Conservation (phyloP, 306 rosid species). For the Rosa multiflora region DNA sequence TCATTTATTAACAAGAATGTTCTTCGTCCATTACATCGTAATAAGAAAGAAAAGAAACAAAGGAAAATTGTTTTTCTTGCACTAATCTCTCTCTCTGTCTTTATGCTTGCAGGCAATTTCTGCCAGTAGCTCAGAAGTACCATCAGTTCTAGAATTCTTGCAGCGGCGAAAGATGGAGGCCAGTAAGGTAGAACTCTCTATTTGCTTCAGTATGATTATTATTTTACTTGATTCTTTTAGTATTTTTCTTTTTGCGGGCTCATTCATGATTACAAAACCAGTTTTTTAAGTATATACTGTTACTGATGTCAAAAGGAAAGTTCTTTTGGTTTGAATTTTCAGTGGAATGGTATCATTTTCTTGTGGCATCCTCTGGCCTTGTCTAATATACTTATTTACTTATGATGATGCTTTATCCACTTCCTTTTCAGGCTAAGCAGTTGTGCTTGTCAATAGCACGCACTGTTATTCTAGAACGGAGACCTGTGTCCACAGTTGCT, state of each 20-base stretch:
- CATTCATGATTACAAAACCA: slow-evolving; percentile 12
- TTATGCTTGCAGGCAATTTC: slow-evolving; percentile 71
- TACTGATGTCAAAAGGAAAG: background rate
- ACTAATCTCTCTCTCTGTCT: slow-evolving; percentile 20
- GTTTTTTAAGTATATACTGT: background rate
- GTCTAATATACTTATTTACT: slow-evolving; percentile 18
- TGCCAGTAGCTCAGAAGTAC: slow-evolving; percentile 93
- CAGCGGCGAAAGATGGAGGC: slow-evolving; percentile 90
- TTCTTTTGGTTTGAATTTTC: slow-evolving; percentile 10
- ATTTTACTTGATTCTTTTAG: slow-evolving; percentile 6
- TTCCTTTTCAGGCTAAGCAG: slow-evolving; percentile 78
- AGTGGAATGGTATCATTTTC: background rate
- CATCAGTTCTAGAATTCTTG: slow-evolving; percentile 89
- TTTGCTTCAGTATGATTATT: slow-evolving; percentile 12
- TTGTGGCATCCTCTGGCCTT: background rate
- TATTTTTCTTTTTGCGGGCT: background rate
- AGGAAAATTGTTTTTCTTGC: background rate
- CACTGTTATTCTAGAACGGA: slow-evolving; percentile 76
- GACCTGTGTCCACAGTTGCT: slow-evolving; percentile 73
- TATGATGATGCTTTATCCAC: slow-evolving; percentile 8
- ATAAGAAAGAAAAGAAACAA: background rate
- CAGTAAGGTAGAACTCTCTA: slow-evolving; percentile 51
- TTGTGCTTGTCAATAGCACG: slow-evolving; percentile 72
- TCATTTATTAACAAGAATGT: slow-evolving; percentile 14
- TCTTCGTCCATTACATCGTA: background rate